phyloP scores from a whole-genome alignment of 1,284 basidiomycete species.

The Cystobasidium slooffiae region DNA sequence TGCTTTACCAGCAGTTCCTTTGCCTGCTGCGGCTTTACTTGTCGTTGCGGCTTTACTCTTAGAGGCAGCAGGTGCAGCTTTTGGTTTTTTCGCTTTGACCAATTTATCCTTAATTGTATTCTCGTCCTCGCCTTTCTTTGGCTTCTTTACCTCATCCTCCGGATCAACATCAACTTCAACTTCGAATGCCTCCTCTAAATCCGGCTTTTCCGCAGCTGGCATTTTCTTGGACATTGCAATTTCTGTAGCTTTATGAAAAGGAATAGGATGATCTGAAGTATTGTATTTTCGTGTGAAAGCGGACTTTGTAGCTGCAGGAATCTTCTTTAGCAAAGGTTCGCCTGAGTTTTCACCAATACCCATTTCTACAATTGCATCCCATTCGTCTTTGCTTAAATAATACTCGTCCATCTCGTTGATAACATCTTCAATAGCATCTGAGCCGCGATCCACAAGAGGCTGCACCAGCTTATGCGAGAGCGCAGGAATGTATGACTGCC shows the following conservation, averaged over 20 bases:
- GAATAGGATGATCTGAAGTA: slow-evolving; percentile 79
- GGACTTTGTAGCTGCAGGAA: slow-evolving; percentile 77
- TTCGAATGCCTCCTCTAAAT: slow-evolving; percentile 65
- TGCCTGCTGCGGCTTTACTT: not conserved
- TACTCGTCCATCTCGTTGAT: slow-evolving; percentile 93
- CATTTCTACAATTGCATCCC: slow-evolving; percentile 92
- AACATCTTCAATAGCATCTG: slow-evolving; percentile 72
- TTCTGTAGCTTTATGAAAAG: slow-evolving; percentile 83
- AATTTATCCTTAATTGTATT: slow-evolving; percentile 52
- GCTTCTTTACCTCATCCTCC: slow-evolving; percentile 45
- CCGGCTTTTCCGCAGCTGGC: slow-evolving; percentile 70
- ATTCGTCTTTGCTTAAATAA: slow-evolving; percentile 89
- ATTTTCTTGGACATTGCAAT: slow-evolving; percentile 78
- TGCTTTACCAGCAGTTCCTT: not conserved
- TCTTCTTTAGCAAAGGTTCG: slow-evolving; percentile 77
- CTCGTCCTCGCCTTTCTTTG: slow-evolving; percentile 38
- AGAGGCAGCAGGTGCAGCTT: slow-evolving; percentile 46
- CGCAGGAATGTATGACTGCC: slow-evolving; percentile 86
- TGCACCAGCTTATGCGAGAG: slow-evolving; percentile 77
- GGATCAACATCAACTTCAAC: slow-evolving; percentile 38
- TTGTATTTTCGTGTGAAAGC: slow-evolving; percentile 91
- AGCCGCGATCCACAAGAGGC: slow-evolving; percentile 69
- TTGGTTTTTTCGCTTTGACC: slow-evolving; percentile 52
- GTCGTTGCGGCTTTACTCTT: slow-evolving; percentile 24
- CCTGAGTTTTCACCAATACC: slow-evolving; percentile 78